phyloP scores from a whole-genome alignment of 768 basidiomycete genomes.

The Steccherinum ochraceum region DNA sequence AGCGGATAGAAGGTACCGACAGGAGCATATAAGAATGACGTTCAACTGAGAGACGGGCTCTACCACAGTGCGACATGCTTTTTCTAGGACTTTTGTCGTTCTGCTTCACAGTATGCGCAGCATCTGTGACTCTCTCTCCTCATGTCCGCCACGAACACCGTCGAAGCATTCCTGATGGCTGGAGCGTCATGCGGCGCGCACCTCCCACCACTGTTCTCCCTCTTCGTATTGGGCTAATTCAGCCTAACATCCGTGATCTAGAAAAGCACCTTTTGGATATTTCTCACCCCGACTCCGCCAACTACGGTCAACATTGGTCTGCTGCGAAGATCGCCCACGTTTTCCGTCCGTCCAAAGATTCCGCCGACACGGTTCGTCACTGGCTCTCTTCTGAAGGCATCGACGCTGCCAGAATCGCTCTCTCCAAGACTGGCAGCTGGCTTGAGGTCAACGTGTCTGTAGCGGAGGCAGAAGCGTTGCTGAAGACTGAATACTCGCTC shows the following conservation, averaged over 20 bases:
- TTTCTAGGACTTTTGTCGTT: no score
- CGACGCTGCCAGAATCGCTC: slow-evolving; percentile 27
- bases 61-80: no score
- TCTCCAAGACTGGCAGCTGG: slow-evolving; percentile 37
- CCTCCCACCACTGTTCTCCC: slow-evolving; percentile 31
- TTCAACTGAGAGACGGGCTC: no score
- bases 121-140: slow-evolving; percentile 25
- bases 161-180: slow-evolving; percentile 29
- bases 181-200: slow-evolving; percentile 32
- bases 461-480: slow-evolving; percentile 36
- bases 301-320: slow-evolving; percentile 46
- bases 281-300: slow-evolving; percentile 43
- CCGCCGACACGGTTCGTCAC: slow-evolving; percentile 32
- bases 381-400: slow-evolving; percentile 43
- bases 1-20: no score
- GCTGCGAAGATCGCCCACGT: slow-evolving; percentile 35
- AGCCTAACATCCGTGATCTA: slow-evolving; percentile 38
- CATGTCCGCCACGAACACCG: slow-evolving; percentile 26
- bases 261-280: slow-evolving; percentile 41
- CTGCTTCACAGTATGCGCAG: no score
- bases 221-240: slow-evolving; percentile 42
- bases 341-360: slow-evolving; percentile 39
- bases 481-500: slow-evolving; percentile 46
- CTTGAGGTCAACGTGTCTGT: slow-evolving; percentile 34
- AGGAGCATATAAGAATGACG: no score